Evolutionary conservation across 2,329 filamentous ascomycete genomes (phyloP), one percentile per base, ranked within the genome.

Genomic region (Colletotrichum viniferum): DNA sequence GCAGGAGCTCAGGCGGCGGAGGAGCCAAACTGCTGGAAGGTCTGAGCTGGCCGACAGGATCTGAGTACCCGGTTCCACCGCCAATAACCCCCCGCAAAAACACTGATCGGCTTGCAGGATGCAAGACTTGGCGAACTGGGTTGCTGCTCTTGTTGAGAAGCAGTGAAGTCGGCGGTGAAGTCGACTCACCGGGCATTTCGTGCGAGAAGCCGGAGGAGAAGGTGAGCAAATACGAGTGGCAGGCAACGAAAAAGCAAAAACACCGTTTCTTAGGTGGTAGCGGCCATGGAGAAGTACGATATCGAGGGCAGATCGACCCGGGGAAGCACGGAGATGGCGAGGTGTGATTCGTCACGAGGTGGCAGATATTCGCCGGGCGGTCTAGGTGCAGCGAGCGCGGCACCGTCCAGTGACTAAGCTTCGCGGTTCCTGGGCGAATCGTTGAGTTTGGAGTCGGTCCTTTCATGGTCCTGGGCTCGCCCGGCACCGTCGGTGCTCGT

Each of bases 111-210:
- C n/a, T 28, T 24, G 30, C 69, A 48, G 38, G 26, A 72, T 16
- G 30, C 18, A 32, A 52, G 13, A 38, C 30, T 30, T 30, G 52
- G 24, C 34, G 26, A 38, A 30, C 24, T 30, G 32, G 30, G 38
- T 52, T 56, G 32, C 62, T 38, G n/a, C 10, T 61, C 55, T 56
- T 36, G 32, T 56, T 68, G 55, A 28, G 38, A 56, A 34, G n/a
- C 38, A 21, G 18, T 21, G 36, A 26, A 43, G 63, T 48, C 56
- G 43, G 73, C 73, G 73, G 73, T 73, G 69, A 75, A 58, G 56
- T 63, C 26, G 12, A 30, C 24, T 43, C 26, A 55, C 55, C 38
- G 62, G 62, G 30, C 32, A 62, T 36, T 56, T 30, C 30, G 18
- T 32, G 63, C 62, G 16, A 38, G 28, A 28, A 14, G 16, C 48